Base-by-base conservation (phyloP, 257 asterid species). In the Echium plantagineum region DNA sequence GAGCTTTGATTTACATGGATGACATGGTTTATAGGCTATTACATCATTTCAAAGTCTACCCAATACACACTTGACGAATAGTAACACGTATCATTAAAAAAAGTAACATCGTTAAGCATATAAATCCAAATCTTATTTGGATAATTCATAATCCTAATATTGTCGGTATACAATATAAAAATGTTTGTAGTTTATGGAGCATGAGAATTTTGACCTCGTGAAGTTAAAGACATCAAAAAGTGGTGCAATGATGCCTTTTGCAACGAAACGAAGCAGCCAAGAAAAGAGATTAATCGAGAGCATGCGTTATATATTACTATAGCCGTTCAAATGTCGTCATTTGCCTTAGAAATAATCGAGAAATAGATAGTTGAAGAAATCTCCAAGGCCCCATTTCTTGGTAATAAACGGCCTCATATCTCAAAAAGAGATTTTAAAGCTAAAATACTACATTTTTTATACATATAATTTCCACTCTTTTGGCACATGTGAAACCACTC, bases 211-310 rank as follows among this genome's bases (percentile, higher is more conserved):
- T 42, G 49, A 42, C 49, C 49, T 42, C 17, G 17, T 42, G 17
- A 13, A 9, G 3, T 2, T 42, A 42, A 42, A 42, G 16, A 13
- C 12, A 42, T 42, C 13, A 42, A 42, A 35, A 42, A 12, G 49
- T 42, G 16, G 16, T 42, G 49, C 10, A 13, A 42, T 42, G 49
- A 42, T 42, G 49, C 18, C 12, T 28, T 57, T 26, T 53, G 60
- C 60, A 67, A 31, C 63, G 46, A 19, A 51, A 72, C 47, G 77
- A 72, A 72, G 31, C 72, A 54, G 17, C 77, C 67, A 17, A 62
- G 77, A 64, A 17, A 62, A 70, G 67, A 72, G 56, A 42, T n/a
- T 47, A 52, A 12, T 19, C 10, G 42, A 31, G 38, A 57, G 58
- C 42, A 49, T 21, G 24, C n/a, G 30, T 30, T 52, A 22, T 22